Percentiles rank a stretch among this genome's conserved stretches.
Evolutionary conservation across 2,329 filamentous ascomycete genomes (phyloP).

Genomic region (Leptographium galeiforme): DNA sequence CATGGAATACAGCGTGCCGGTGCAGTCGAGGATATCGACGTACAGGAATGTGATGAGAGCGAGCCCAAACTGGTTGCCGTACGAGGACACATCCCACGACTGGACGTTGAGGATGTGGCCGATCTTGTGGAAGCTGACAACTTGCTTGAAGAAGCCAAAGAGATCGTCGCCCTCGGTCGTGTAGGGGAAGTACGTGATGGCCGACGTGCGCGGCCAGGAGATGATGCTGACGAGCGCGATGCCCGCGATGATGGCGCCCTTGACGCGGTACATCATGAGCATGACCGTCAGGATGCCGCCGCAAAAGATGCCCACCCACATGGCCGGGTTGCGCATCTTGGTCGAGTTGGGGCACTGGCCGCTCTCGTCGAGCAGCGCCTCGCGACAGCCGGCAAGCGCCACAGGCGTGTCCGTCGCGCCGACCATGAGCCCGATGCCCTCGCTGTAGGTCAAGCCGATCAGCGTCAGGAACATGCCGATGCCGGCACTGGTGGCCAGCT

Average conservation of each 20-base stretch:
- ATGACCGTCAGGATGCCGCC: conserved; percentile 66
- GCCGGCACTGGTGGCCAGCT: conserved; percentile 50
- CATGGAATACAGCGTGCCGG: conserved; percentile 66
- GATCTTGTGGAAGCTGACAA: conserved; percentile 61
- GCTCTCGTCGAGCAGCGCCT: conserved; percentile 33
- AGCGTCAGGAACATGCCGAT: conserved; percentile 51
- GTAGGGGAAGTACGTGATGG: conserved; percentile 61
- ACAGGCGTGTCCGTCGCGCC: conserved; percentile 57
- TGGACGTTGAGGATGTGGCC: conserved; percentile 46
- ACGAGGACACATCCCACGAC: conserved; percentile 48
- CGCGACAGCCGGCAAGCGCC: conserved; percentile 60
- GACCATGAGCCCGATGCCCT: conserved; percentile 63
- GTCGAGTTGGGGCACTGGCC: conserved; percentile 1
- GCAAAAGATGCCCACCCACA: conserved; percentile 79
- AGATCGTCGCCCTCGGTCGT: conserved; percentile 46
- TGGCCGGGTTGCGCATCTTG: conserved; percentile 60
- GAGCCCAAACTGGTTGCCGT: conserved; percentile 49
- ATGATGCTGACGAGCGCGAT: conserved; percentile 58
- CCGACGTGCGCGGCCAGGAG: conserved; percentile 55
- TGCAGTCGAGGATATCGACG: conserved; percentile 66
- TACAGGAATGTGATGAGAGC: conserved; percentile 67
- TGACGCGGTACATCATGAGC: conserved; percentile 65
- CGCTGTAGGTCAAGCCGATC: conserved; percentile 58
- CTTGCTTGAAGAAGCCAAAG: conserved; percentile 59
- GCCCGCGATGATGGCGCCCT: conserved; percentile 60